Evolutionary conservation across 2,329 filamentous ascomycete species (phyloP).

Genomic region (Tolypocladium pustulatum): DNA sequence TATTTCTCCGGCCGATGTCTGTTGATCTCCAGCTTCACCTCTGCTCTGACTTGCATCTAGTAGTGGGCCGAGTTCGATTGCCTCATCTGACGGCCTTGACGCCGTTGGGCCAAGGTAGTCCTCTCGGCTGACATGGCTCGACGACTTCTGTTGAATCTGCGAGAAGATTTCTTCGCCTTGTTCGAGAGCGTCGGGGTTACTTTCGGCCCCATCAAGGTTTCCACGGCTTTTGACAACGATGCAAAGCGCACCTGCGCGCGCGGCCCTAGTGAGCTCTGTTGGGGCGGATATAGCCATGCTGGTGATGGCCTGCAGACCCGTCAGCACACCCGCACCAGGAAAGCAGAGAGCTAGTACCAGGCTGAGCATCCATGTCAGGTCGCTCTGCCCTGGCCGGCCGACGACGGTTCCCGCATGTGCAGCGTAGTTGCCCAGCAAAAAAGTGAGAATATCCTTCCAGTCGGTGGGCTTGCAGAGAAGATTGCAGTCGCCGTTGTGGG

Average conservation of each 20-base stretch:
- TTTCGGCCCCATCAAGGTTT: background rate
- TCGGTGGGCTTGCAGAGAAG: conserved; percentile 2
- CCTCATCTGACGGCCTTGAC: background rate
- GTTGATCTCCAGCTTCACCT: background rate
- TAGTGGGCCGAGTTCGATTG: background rate
- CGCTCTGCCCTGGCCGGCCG: conserved; percentile 2
- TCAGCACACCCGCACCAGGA: conserved; percentile 1
- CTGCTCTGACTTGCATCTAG: background rate
- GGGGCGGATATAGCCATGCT: conserved; percentile 5
- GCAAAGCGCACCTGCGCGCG: conserved; percentile 4
- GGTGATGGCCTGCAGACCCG: conserved; percentile 3
- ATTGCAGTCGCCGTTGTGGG: conserved; percentile 6
- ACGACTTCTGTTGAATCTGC: background rate
- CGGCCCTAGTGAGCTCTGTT: conserved; percentile 2
- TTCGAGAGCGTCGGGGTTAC: background rate
- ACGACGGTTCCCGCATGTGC: conserved; percentile 3
- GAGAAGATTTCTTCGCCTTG: background rate
- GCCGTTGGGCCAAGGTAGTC: background rate
- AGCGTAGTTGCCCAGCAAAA: conserved; percentile 4
- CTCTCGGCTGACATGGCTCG: background rate
- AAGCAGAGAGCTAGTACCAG: conserved; percentile 2
- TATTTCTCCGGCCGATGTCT: background rate
- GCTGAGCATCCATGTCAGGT: background rate
- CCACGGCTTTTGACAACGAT: background rate
- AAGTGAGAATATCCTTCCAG: conserved; percentile 2